Evolutionary conservation across 345 rosid genomes (phyloP).

Genomic region (Syzygium oleosum): DNA sequence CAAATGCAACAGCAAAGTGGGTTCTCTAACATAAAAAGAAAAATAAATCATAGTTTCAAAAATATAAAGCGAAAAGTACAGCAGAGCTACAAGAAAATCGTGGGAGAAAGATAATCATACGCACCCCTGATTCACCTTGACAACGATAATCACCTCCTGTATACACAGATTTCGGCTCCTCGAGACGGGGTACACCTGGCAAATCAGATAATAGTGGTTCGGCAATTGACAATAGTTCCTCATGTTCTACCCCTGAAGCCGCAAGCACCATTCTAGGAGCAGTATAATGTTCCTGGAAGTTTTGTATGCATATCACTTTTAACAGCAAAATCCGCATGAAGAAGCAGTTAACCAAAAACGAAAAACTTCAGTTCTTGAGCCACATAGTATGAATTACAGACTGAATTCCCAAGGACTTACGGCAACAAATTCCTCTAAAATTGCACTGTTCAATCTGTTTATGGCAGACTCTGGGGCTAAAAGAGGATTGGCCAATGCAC

Average conservation of each 20-base stretch:
- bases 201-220: slow-evolving; percentile 87
- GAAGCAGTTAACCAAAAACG: background rate
- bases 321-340: background rate
- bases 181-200: slow-evolving; percentile 29
- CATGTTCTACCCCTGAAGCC: slow-evolving; percentile 80
- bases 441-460: slow-evolving; percentile 30
- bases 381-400: background rate
- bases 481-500: slow-evolving; percentile 87
- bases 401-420: slow-evolving; percentile 31
- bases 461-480: slow-evolving; percentile 74
- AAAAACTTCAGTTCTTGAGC: background rate
- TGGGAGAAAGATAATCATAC: slow-evolving; percentile 4
- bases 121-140: slow-evolving; percentile 79
- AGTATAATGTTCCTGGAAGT: slow-evolving; percentile 66
- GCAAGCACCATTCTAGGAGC: slow-evolving; percentile 82
- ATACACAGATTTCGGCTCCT: slow-evolving; percentile 68
- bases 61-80: background rate
- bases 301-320: slow-evolving; percentile 3
- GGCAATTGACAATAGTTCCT: slow-evolving; percentile 63
- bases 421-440: slow-evolving; percentile 68
- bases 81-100: background rate
- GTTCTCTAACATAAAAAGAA: slow-evolving; percentile 31
- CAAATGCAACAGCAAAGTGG: slow-evolving; percentile 91
- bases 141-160: slow-evolving; percentile 86
- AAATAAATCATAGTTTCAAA: background rate